phyloP scores from a whole-genome alignment of 495 filamentous ascomycete genomes.

The Penicillium maclennaniae region DNA sequence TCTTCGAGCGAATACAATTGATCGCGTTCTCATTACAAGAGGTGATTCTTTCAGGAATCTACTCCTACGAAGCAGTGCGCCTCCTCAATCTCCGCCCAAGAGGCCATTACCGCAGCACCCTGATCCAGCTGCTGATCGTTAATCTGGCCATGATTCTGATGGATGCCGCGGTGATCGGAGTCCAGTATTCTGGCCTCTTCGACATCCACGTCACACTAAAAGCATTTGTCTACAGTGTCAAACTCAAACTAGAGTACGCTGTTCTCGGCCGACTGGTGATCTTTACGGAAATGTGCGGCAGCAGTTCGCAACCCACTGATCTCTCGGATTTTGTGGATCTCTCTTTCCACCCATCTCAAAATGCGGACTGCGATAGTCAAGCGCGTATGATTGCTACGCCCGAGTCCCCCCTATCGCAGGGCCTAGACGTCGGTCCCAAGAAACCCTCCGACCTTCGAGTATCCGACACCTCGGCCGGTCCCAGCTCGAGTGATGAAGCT shows the following conservation, averaged over 20 bases:
- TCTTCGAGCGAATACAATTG: slow-evolving; percentile 51
- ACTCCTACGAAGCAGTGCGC: slow-evolving; percentile 43
- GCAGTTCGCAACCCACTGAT: slow-evolving; percentile 21
- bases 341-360: slow-evolving; percentile 13
- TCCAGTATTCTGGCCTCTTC: slow-evolving; percentile 44
- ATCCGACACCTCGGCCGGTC: neutral
- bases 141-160: slow-evolving; percentile 46
- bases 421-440: slow-evolving; percentile 11
- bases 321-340: slow-evolving; percentile 30
- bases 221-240: slow-evolving; percentile 50
- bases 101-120: slow-evolving; percentile 31
- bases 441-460: slow-evolving; percentile 13
- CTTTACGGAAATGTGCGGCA: slow-evolving; percentile 21
- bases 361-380: slow-evolving; percentile 18
- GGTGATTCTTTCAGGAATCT: slow-evolving; percentile 47
- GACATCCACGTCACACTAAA: slow-evolving; percentile 51
- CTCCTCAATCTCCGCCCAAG: slow-evolving; percentile 36
- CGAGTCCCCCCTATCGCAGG: slow-evolving; percentile 2
- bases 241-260: slow-evolving; percentile 53
- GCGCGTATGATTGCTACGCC: slow-evolving; percentile 5
- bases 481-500: slow-evolving; percentile 3
- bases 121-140: slow-evolving; percentile 47
- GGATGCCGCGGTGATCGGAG: slow-evolving; percentile 40
- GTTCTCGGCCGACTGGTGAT: slow-evolving; percentile 46
- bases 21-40: slow-evolving; percentile 50